phyloP scores from a whole-genome alignment of 495 filamentous ascomycete genomes.

The Achaetomiella virescens region DNA sequence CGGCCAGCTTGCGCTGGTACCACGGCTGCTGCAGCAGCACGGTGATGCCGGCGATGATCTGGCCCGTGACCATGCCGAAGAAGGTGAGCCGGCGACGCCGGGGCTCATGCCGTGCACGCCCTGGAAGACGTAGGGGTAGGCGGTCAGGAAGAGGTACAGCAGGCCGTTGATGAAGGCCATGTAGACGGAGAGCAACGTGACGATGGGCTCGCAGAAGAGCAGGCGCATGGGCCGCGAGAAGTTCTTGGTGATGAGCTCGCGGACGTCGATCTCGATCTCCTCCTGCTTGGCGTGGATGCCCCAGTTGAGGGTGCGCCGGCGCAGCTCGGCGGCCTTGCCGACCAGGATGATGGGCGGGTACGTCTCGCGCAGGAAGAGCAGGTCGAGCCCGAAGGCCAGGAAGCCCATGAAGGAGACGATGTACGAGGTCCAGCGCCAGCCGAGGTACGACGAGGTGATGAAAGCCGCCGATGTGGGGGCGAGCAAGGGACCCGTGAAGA shows the following conservation, averaged over 20 bases:
- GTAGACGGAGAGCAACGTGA: constrained; percentile 67
- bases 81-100: constrained; percentile 71
- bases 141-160: constrained; percentile 74
- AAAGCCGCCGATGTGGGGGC: constrained; percentile 81
- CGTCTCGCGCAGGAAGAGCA: constrained; percentile 73
- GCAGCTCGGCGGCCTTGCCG: constrained; percentile 67
- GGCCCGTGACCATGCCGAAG: constrained; percentile 73
- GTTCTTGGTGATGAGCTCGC: constrained; percentile 75
- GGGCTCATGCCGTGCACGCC: constrained; percentile 59
- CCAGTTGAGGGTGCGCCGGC: constrained; percentile 81
- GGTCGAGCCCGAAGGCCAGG: constrained; percentile 58
- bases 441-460: constrained; percentile 60
- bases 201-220: constrained; percentile 74
- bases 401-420: constrained; percentile 68
- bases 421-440: constrained; percentile 87
- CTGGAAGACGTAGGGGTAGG: constrained; percentile 75
- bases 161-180: constrained; percentile 78
- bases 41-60: constrained; percentile 58
- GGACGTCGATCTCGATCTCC: constrained; percentile 80
- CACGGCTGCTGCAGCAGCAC: constrained; percentile 61
- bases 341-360: constrained; percentile 79
- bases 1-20: constrained; percentile 62
- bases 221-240: constrained; percentile 74
- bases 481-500: constrained; percentile 75
- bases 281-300: constrained; percentile 92